Base-by-base conservation (phyloP, 306 rosid genomes). In the Pterocarpus santalinus region DNA sequence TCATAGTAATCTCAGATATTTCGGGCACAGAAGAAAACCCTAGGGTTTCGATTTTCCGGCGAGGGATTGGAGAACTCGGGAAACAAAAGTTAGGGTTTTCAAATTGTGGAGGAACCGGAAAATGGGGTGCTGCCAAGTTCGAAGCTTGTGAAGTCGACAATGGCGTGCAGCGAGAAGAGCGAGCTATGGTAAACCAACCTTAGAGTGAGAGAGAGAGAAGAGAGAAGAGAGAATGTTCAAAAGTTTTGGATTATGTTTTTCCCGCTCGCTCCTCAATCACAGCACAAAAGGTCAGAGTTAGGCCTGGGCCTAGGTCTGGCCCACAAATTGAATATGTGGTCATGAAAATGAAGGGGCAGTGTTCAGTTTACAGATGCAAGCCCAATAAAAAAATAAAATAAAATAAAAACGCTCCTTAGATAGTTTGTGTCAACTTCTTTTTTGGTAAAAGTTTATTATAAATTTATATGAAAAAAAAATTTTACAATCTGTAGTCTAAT, bases 231-330 rank as follows among this genome's bases (percentile, higher is more conserved):
- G 58, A 36, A 39, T 1, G 56, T 76, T 86, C 84, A 83, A 88
- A 85, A 66, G 4, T 11, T 72, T 87, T 67, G 52, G 58, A 76
- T 49, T 62, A 16, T 77, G 38, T 52, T 79, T 88, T 85, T 92
- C 97, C 92, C 94, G 94, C 97, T 83, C 41, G 32, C 17, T 78
- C 64, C 52, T 62, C 30, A 56, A 22, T 64, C 76, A 7, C 5
- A 44, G 34, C 52, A 43, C 17, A 4, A 36, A 55, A 76, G 5
- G 28, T 30, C n/a, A 16, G 14, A n/a, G 8, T 70, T 79, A 47
- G 71, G 70, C 71, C 63, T 60, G 28, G 63, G 9, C 53, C 53
- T 22, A 1, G 28, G 28, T 22, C 28, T 22, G 0, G 28, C 28
- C 30, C 22, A 34, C 12, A 13, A 14, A 5, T 33, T 33, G 41